A percentile compares a stretch with the other conserved stretches of the same genome.
phyloP scores from a whole-genome alignment of 192 early-diverging fungal species.

The Mortierella claussenii region DNA sequence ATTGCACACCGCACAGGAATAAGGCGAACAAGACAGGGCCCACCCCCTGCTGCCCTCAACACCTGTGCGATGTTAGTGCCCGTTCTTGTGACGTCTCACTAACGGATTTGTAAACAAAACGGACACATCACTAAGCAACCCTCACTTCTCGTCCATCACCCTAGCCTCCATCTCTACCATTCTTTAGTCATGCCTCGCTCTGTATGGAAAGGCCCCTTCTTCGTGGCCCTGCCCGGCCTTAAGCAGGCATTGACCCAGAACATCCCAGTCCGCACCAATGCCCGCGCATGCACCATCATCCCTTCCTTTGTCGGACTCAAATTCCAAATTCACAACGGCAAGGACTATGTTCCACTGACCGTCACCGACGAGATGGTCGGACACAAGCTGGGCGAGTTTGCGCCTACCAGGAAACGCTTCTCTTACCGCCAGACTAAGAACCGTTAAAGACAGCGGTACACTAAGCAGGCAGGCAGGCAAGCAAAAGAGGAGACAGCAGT shows the following conservation, averaged over 20 bases:
- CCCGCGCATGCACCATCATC: conserved; percentile 88
- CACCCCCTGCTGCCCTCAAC: too few species aligned
- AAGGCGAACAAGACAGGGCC: too few species aligned
- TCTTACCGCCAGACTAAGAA: conserved; percentile 82
- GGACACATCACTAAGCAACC: too few species aligned
- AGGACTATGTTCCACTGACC: conserved; percentile 82
- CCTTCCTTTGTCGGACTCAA: conserved; percentile 89
- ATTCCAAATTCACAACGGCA: conserved; percentile 96
- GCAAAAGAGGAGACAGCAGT: too few species aligned
- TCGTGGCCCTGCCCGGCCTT: conserved; percentile 68
- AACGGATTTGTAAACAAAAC: neutral
- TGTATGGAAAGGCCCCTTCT: conserved; percentile 75
- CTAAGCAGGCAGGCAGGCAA: too few species aligned
- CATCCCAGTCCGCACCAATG: conserved; percentile 76
- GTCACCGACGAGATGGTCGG: conserved; percentile 95
- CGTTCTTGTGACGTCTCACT: neutral
- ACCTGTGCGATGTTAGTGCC: too few species aligned
- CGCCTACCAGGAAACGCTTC: conserved; percentile 88
- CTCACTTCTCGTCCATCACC: too few species aligned
- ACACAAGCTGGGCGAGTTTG: conserved; percentile 94
- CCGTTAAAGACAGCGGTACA: too few species aligned
- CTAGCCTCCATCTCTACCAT: too few species aligned
- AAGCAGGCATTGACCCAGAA: conserved; percentile 66
- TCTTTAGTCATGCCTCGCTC: conserved; percentile 68
- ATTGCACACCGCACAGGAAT: too few species aligned